These are phyloP conservation scores for Parachlorella kessleri DNA, from an alignment of 139 green algal species.

Conservation along the genomic window DNA sequence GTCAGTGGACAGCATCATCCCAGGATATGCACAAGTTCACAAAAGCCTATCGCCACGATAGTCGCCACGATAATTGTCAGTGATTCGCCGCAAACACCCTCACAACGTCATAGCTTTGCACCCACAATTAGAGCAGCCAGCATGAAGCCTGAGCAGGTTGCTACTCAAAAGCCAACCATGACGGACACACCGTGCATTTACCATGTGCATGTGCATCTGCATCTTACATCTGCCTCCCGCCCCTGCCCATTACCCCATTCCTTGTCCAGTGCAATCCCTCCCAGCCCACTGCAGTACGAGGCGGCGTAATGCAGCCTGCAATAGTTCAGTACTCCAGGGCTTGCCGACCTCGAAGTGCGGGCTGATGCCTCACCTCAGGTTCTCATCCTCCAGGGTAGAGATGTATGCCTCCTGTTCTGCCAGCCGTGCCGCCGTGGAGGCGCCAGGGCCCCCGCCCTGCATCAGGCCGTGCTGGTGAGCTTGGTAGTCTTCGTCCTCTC, in stretches of 20 bases:
- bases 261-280: too few species aligned
- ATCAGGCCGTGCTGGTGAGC: not conserved
- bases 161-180: too few species aligned
- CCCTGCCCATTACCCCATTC: too few species aligned
- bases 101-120: not conserved
- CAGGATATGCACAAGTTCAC: not conserved
- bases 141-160: too few species aligned
- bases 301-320: too few species aligned
- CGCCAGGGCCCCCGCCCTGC: constrained; percentile 9
- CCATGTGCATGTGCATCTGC: too few species aligned
- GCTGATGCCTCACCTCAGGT: constrained; percentile 28
- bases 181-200: too few species aligned
- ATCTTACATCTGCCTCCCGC: too few species aligned
- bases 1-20: not conserved
- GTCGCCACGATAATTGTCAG: not conserved
- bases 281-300: too few species aligned
- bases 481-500: not conserved
- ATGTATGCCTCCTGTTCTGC: constrained; percentile 34
- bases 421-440: constrained; percentile 7
- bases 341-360: too few species aligned
- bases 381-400: constrained; percentile 30
- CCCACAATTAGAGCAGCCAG: too few species aligned
- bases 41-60: not conserved
- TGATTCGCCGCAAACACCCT: not conserved
- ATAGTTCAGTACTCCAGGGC: too few species aligned